Conservation (phyloP, 2,329 filamentous ascomycete genomes). For the Aquanectria penicillioides region DNA sequence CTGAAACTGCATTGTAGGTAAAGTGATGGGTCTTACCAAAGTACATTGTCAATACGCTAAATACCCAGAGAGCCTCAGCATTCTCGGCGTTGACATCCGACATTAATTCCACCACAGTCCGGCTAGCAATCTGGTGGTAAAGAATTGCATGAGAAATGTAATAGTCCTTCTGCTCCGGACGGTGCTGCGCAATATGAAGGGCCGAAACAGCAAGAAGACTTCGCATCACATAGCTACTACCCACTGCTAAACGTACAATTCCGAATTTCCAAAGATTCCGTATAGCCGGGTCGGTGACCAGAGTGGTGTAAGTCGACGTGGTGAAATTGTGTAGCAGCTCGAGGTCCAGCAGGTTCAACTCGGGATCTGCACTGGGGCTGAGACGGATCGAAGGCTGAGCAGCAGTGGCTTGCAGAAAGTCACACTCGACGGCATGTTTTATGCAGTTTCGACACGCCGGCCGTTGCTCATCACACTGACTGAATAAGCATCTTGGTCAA, state of each 20-base stretch:
- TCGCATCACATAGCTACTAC: neutral
- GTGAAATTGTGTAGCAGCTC: neutral
- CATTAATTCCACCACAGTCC: neutral
- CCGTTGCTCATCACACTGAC: neutral
- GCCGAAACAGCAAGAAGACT: neutral
- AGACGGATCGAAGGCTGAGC: neutral
- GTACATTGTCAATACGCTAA: neutral
- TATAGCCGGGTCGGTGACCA: neutral
- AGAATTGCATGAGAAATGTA: neutral
- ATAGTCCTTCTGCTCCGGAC: neutral
- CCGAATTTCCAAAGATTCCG: neutral
- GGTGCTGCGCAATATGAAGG: neutral
- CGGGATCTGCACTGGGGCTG: neutral
- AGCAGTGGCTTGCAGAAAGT: neutral
- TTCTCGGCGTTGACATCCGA: neutral
- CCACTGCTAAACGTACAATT: neutral
- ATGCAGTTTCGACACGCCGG: neutral
- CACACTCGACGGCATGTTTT: neutral
- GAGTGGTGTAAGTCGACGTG: neutral
- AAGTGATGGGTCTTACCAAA: neutral
- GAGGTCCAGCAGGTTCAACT: neutral
- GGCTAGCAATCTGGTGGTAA: neutral
- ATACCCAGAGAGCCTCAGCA: neutral
- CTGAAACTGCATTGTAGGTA: neutral
- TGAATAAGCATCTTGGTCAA: neutral